Evolutionary conservation across 169 alveolate genomes (phyloP), one percentile per base, ranked within the genome.

Genomic region (Plasmodium vivax): DNA sequence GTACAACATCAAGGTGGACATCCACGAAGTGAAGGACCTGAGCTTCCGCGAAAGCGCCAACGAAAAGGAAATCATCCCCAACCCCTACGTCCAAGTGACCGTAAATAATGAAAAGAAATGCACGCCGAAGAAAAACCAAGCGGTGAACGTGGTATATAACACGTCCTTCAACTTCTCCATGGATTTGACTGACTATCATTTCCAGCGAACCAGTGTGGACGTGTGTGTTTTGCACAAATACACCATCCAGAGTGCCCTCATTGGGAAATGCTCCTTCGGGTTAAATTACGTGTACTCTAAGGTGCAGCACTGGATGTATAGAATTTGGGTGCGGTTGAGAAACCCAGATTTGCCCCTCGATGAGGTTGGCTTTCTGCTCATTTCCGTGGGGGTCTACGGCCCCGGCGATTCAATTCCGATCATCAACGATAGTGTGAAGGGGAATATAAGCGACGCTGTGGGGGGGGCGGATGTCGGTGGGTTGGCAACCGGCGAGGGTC

Each of bases 391-490:
- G 38, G 97, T 97, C 27, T 97, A 95, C 81, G 98, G 98, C 0
- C 98, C 98, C 0, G 98, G 98, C 41, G 98, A 97, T 88, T 93
- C 96, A 7, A 96, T 97, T 19, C 98, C 98, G 19, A 96, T 96
- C 27, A 95, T 97, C 36, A 97, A 97, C 94, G 98, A 97, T 58
- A 95, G 82, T 12, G 91, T 83, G 8, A 96, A 95, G 12, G 47
- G 94, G 8, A 41, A 84, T 34, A 72, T 79, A 54, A 41, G 81
- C 56, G 85, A 87, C 38, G 12, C 62, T 14, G 62, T 51, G 23
- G 2, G 9, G 12, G 2, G 3, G 1, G 0, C 23, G 14, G 2
- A 51, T 51, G 23, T 2, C 1, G 23, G 8, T 14, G 62, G 62
- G 2, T 51, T 51, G 9, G 62, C 9, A 51, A 4, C 14, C 19